Conservation (phyloP, 202 grass and related monocot genomes). For the Saccharum hybrid region DNA sequence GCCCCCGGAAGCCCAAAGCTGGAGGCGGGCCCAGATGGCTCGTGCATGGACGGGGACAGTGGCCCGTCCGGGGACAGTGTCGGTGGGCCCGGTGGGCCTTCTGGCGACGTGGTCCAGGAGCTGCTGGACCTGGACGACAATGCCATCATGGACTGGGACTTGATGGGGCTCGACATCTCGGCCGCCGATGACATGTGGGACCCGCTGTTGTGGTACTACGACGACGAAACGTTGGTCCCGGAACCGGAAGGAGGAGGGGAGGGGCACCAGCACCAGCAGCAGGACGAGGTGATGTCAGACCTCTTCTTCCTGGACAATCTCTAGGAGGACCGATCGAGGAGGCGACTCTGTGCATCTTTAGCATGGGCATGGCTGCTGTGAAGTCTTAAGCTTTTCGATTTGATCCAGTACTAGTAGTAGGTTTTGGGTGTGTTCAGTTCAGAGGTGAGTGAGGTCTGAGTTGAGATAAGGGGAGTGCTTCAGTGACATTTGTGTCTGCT, state of each 20-base stretch:
- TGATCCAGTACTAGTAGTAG: background rate
- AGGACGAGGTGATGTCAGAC: constrained; percentile 24
- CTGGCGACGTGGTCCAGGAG: background rate
- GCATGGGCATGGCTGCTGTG: background rate
- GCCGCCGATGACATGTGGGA: constrained; percentile 43
- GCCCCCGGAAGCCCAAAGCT: background rate
- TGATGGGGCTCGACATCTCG: constrained; percentile 28
- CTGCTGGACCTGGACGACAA: background rate
- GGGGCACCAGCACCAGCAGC: background rate
- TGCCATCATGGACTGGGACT: constrained; percentile 42
- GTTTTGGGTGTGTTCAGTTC: background rate
- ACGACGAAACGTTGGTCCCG: constrained; percentile 8
- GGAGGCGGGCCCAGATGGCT: background rate
- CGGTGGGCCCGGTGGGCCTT: constrained; percentile 14
- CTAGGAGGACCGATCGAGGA: background rate
- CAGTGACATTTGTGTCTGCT: constrained; percentile 28
- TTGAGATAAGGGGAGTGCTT: constrained; percentile 8
- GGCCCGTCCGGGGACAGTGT: background rate
- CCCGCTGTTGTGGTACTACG: constrained; percentile 45
- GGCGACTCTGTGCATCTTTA: background rate
- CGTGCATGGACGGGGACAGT: background rate
- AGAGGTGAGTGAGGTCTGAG: background rate
- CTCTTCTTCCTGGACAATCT: constrained; percentile 39
- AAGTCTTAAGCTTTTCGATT: constrained; percentile 17
- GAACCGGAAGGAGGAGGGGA: background rate